Evolutionary conservation across 2,329 filamentous ascomycete genomes (phyloP).

Genomic region (Monosporascus sp.): DNA sequence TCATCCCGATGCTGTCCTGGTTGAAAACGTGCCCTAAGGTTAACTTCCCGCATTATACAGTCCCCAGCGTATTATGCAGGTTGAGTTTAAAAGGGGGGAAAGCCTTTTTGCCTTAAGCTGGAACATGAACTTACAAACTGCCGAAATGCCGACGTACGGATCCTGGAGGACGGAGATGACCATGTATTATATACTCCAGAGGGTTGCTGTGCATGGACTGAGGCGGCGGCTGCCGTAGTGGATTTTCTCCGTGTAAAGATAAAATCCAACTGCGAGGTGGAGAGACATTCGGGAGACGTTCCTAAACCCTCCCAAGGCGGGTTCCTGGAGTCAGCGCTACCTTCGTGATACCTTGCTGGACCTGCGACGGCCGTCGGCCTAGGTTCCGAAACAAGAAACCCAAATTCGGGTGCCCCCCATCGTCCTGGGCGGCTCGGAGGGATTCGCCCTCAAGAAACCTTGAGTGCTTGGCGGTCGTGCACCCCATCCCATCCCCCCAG

Average conservation of each 20-base stretch:
- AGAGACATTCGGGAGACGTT: background rate
- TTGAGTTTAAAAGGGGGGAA: background rate
- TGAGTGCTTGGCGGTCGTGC: slow-evolving; percentile 17
- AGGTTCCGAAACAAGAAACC: slow-evolving; percentile 2
- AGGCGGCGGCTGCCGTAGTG: no score
- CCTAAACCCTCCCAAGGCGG: background rate
- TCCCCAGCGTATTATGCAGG: background rate
- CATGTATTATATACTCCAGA: no score
- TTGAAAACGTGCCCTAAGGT: no score
- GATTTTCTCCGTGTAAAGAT: no score
- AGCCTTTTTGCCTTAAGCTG: no score
- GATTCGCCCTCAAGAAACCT: slow-evolving; percentile 24
- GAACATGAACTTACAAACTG: background rate
- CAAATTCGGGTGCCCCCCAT: slow-evolving; percentile 3
- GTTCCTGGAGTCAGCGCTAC: background rate
- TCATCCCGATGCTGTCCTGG: no score
- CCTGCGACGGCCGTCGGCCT: background rate
- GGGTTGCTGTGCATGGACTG: no score
- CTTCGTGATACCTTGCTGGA: background rate
- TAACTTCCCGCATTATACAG: no score
- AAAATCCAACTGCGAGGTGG: background rate
- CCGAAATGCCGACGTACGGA: background rate
- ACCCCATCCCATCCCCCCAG: background rate
- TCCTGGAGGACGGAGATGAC: no score
- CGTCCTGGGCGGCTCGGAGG: slow-evolving; percentile 23